Base-by-base conservation (phyloP, 2,329 filamentous ascomycete genomes). In the Trichoderma semiorbis region DNA sequence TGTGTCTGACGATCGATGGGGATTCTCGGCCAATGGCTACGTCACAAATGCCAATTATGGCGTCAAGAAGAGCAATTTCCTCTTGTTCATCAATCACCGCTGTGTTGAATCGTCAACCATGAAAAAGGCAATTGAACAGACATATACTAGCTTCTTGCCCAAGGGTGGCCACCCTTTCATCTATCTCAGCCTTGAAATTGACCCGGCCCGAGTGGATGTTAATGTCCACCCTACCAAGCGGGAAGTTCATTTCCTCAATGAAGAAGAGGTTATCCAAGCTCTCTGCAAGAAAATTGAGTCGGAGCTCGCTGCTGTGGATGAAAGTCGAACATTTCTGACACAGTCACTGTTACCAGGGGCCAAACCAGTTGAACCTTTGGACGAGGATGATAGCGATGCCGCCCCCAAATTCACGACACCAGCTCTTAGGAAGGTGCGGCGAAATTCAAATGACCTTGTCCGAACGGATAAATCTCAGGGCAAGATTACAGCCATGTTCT, bases 211-310 rank as follows among this genome's bases (percentile, higher is more conserved):
- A 68, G 94, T 99, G 5, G 96, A 99, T 80, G 97, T 99, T 78
- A 99, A 99, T 76, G 92, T 99, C 0, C 96, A 99, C 80, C 96
- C 96, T 0, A 99, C 96, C 0, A 99, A 99, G 81, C 88, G 94
- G 65, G 95, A 99, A 79, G 96, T 99, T 24, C 96, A 98, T 78
- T 98, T 99, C 77, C 86, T 99, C 26, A 97, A 98, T 73, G 96
- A 99, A 79, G 96, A 99, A 74, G 96, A 99, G 76, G 97, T 99
- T 60, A 92, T 96, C 61, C 93, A 96, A 74, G 88, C 89, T 16
- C 90, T 99, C 5, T 98, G 95, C 82, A 89, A 91, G 73, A 89
- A 93, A 68, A 92, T 99, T 26, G 89, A 93, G 67, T 86, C 89
- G 10, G 92, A 92, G 75, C 87, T 99, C 5, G 92, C 94, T 12